Percentiles rank a stretch among this genome's conserved stretches.
phyloP scores from a whole-genome alignment of 2,329 filamentous ascomycete species.

The Penicillium expansum region DNA sequence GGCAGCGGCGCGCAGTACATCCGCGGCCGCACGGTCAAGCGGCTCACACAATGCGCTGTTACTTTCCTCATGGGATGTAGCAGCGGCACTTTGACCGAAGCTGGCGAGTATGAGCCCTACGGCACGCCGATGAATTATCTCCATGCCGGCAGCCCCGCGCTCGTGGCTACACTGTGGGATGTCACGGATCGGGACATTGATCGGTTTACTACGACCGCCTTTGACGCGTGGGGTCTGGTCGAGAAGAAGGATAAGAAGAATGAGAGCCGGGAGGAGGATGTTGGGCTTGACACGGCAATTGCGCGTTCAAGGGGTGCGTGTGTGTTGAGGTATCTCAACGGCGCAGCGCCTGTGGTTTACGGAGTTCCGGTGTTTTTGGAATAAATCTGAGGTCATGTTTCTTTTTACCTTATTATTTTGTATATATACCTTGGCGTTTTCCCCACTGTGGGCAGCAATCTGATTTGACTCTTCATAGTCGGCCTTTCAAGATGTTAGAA shows the following conservation, averaged over 20 bases:
- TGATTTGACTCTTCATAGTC: slow-evolving; percentile 10
- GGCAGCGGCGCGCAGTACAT: slow-evolving; percentile 95
- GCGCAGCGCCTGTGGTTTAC: slow-evolving; percentile 89
- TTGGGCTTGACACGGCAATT: slow-evolving; percentile 77
- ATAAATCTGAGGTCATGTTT: slow-evolving; percentile 15
- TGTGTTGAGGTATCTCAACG: slow-evolving; percentile 85
- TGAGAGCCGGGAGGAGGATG: slow-evolving; percentile 28
- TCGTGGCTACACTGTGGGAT: slow-evolving; percentile 94
- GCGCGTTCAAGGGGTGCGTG: slow-evolving; percentile 72
- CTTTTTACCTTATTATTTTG: not conserved
- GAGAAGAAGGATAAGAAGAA: slow-evolving; percentile 38
- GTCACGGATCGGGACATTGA: slow-evolving; percentile 98
- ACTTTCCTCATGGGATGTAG: slow-evolving; percentile 93
- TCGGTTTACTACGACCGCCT: slow-evolving; percentile 74
- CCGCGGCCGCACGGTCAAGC: slow-evolving; percentile 75
- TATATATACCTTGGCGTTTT: slow-evolving; percentile 7
- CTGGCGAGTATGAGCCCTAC: slow-evolving; percentile 84
- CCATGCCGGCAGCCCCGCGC: slow-evolving; percentile 77
- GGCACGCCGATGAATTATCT: slow-evolving; percentile 91
- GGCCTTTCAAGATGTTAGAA: not conserved
- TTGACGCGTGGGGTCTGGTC: slow-evolving; percentile 84
- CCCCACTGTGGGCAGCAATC: slow-evolving; percentile 19
- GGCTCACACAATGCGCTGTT: slow-evolving; percentile 73
- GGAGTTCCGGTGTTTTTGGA: slow-evolving; percentile 85
- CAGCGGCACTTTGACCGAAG: slow-evolving; percentile 74